Base-by-base conservation (phyloP, 2,329 filamentous ascomycete species). In the Ilyonectria robusta region DNA sequence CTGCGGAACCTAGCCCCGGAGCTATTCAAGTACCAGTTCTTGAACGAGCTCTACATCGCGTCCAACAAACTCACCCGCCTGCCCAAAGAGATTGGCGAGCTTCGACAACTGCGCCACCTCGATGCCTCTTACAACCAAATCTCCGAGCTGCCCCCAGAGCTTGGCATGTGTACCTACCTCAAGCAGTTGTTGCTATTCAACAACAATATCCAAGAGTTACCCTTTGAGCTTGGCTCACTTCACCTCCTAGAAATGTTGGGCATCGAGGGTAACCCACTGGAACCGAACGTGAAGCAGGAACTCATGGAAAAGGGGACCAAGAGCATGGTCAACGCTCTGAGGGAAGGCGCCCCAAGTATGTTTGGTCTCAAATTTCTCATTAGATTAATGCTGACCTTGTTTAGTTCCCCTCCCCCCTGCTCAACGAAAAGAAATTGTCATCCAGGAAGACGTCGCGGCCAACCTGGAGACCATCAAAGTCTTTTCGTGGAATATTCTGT, bases 121-220 rank as follows among this genome's bases (percentile, higher is more conserved):
- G 95, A 99, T 80, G 87, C 95, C 3, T 98, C 96, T 0, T 91
- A 92, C 82, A 99, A 99, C 80, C 89, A 95, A 68, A 86, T 99
- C 67, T 88, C 87, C 9, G 90, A 93, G 70, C 85, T 99, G 4
- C 96, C 96, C 1, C 89, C 93, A 23, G 95, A 99, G 83, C 90
- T 99, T 67, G 96, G 96, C 77, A 99, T 98, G 95, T 94, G 97
- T 75, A 96, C 95, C 31, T 96, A 95, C 73, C 85, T 99, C 62
- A 94, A 94, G 81, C 91, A 93, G 72, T 86, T 99, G 6, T 85
- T 95, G 31, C 85, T 98, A 2, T 98, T 97, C 79, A 94, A 97
- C 83, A 99, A 99, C 80, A 88, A 93, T 69, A 92, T 99, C 61
- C 89, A 89, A 68, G 91, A 89, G 23, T 85, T 99, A 29, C 96